Percentiles rank a stretch among this genome's conserved stretches.
Evolutionary conservation across 169 alveolate species (phyloP).

Genomic region (Plasmodium malariae): DNA sequence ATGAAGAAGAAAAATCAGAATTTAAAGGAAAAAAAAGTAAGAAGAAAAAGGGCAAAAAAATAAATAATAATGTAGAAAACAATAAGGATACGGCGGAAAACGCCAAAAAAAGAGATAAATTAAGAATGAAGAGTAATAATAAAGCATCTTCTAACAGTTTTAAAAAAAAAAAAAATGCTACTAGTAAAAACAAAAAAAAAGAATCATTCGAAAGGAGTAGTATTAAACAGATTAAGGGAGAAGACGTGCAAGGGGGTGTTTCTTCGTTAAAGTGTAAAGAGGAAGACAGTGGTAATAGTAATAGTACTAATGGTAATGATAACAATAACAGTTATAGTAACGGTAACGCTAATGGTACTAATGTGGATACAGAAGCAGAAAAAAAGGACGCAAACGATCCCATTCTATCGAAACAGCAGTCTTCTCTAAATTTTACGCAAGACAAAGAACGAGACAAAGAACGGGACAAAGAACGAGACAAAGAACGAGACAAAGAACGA

Average conservation of each 20-base stretch:
- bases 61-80: neutral
- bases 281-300: neutral
- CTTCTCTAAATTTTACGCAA: no score
- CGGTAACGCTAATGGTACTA: no score
- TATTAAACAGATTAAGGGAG: neutral
- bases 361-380: no score
- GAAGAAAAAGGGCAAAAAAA: constrained; percentile 16
- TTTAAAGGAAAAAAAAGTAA: constrained; percentile 18
- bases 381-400: no score
- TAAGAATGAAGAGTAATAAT: neutral
- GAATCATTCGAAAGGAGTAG: neutral
- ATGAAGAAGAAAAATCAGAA: constrained; percentile 1
- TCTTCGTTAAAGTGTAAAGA: neutral
- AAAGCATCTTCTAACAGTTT: no score
- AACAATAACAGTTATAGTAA: no score
- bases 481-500: constrained; percentile 18
- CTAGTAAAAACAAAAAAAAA: neutral
- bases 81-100: neutral
- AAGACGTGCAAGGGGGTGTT: neutral
- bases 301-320: no score
- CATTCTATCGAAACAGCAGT: no score
- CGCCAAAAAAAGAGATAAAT: neutral
- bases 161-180: constrained; percentile 4
- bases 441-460: no score
- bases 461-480: no score